Evolutionary conservation across 1,284 basidiomycete species (phyloP).

Genomic region (Moesziomyces parantarcticus): DNA sequence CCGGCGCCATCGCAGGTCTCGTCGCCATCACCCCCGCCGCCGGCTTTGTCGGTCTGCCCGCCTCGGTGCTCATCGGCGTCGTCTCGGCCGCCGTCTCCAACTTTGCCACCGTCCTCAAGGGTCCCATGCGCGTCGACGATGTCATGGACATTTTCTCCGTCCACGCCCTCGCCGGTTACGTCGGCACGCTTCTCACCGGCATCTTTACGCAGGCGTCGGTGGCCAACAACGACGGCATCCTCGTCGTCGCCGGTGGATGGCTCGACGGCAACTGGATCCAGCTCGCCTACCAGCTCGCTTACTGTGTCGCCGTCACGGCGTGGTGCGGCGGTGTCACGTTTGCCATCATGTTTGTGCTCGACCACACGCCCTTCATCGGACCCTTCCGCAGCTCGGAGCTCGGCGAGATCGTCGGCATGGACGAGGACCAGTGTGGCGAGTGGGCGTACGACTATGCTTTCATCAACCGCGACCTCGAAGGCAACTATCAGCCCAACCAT

Average conservation of each 20-base stretch:
- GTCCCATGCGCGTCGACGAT: slow-evolving; percentile 76
- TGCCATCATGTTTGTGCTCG: slow-evolving; percentile 75
- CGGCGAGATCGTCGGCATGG: slow-evolving; percentile 86
- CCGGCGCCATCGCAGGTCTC: slow-evolving; percentile 69
- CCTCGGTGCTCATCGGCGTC: slow-evolving; percentile 78
- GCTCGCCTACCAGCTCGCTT: slow-evolving; percentile 84
- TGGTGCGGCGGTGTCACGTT: slow-evolving; percentile 73
- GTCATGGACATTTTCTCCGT: slow-evolving; percentile 72
- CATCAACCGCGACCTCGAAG: slow-evolving; percentile 61
- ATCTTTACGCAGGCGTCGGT: slow-evolving; percentile 84
- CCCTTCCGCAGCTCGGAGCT: slow-evolving; percentile 79
- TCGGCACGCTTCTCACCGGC: slow-evolving; percentile 64
- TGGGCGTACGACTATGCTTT: slow-evolving; percentile 62
- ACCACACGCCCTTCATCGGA: slow-evolving; percentile 78
- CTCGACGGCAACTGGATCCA: slow-evolving; percentile 77
- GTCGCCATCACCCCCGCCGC: slow-evolving; percentile 69
- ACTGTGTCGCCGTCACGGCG: slow-evolving; percentile 76
- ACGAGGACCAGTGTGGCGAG: slow-evolving; percentile 76
- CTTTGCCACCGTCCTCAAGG: slow-evolving; percentile 83
- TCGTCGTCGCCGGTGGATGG: slow-evolving; percentile 77
- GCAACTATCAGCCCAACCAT: slow-evolving; percentile 55
- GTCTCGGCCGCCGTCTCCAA: slow-evolving; percentile 82
- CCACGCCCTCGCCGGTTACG: slow-evolving; percentile 61
- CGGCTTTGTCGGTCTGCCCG: slow-evolving; percentile 75
- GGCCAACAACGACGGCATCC: slow-evolving; percentile 76